Conservation (phyloP, 1,284 basidiomycete genomes). For the Megacollybia platyphylla region DNA sequence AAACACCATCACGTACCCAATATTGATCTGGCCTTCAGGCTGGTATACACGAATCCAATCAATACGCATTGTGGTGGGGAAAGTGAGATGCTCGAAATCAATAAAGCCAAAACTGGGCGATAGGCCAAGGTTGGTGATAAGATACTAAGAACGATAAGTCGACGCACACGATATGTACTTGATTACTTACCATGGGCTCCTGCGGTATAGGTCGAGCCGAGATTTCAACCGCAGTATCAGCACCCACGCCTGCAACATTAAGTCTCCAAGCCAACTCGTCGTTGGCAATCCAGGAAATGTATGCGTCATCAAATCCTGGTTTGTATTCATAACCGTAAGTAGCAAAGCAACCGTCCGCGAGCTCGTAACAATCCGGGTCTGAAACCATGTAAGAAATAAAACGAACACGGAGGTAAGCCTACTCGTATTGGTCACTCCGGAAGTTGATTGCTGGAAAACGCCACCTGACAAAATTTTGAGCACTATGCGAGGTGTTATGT, state of each 20-base stretch:
- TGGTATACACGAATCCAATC: slow-evolving; percentile 69
- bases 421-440: not conserved
- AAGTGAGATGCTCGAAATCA: slow-evolving; percentile 36
- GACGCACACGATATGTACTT: slow-evolving; percentile 2
- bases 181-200: slow-evolving; percentile 65
- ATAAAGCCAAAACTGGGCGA: slow-evolving; percentile 51
- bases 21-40: slow-evolving; percentile 37
- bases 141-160: slow-evolving; percentile 29
- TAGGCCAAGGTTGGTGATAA: slow-evolving; percentile 62
- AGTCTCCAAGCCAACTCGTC: slow-evolving; percentile 65
- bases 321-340: slow-evolving; percentile 33
- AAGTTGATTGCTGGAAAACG: slow-evolving; percentile 6
- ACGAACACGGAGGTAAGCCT: not conserved
- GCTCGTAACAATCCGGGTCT: slow-evolving; percentile 42
- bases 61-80: slow-evolving; percentile 45
- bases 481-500: slow-evolving; percentile 17
- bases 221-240: slow-evolving; percentile 53
- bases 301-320: slow-evolving; percentile 15
- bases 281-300: slow-evolving; percentile 74
- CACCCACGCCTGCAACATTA: slow-evolving; percentile 49
- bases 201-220: slow-evolving; percentile 60
- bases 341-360: slow-evolving; percentile 23
- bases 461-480: slow-evolving; percentile 23
- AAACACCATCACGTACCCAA: slow-evolving; percentile 43
- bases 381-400: slow-evolving; percentile 11